Evolutionary conservation across 305 asterid species (phyloP), one percentile per base, ranked within the genome.

Genomic region (Fraxinus platypoda): DNA sequence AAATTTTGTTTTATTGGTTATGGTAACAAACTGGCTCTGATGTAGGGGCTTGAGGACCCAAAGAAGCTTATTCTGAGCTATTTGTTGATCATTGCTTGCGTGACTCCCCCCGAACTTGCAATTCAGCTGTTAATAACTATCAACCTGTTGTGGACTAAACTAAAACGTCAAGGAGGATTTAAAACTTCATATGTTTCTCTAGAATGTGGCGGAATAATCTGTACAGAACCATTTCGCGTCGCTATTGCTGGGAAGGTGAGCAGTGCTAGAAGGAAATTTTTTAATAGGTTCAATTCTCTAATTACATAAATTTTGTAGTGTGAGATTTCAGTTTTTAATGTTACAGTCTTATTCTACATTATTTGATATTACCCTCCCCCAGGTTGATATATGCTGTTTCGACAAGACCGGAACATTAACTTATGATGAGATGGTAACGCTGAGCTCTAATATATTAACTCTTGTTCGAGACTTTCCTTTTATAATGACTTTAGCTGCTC

Each of bases 331-430:
- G 2, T 37, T 35, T 35, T 35, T 35, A 7, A 35, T 35, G 41
- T 35, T 35, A 35, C 41, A 35, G 41, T 11, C 41, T 35, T 35
- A 6, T 6, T 7, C 43, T 8, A 37, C 43, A 37, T 46, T 85
- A 81, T 26, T 83, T 86, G 80, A 80, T 78, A 57, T 82, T 84
- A 87, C 37, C n/a, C 6, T 31, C 85, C 74, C 83, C 82, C 92
- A 94, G 99, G 99, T 95, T 89, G 98, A 95, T 90, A 90, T 95
- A 79, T 95, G 99, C 89, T 95, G 98, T 90, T 95, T 94, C 84
- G 99, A 95, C 84, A 95, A 94, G 88, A 95, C 98, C 3, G 98
- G 99, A 80, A 95, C 98, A 5, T 87, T 95, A 72, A 95, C 99
- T 81, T 95, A 98, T 70, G 98, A 95, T 91, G 97, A 95, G 92